Percentiles rank a stretch among this genome's conserved stretches.
Evolutionary conservation across 2,329 filamentous ascomycete genomes (phyloP).

Genomic region (Talaromyces sp.): DNA sequence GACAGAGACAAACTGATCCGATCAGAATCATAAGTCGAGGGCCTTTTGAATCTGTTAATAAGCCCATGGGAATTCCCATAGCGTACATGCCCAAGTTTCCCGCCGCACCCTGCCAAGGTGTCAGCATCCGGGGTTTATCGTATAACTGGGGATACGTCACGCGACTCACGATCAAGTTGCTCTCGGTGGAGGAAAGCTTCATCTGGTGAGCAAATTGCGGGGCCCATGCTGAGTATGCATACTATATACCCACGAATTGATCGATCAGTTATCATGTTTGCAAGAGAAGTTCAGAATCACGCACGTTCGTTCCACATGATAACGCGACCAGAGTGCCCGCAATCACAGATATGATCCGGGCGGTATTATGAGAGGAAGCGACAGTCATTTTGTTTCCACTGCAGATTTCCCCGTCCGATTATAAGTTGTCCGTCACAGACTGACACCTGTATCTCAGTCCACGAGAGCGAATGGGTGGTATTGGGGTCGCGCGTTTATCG

Average conservation of each 20-base stretch:
- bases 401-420: background rate
- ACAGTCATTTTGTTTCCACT: constrained; percentile 21
- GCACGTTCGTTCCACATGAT: constrained; percentile 89
- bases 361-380: constrained; percentile 39
- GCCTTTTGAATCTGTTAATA: constrained; percentile 81
- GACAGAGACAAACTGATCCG: constrained; percentile 71
- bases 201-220: constrained; percentile 90
- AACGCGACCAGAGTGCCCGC: constrained; percentile 83
- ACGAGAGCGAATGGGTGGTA: background rate
- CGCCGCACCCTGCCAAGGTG: constrained; percentile 52
- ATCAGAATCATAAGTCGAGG: constrained; percentile 76
- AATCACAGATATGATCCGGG: constrained; percentile 78
- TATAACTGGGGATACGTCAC: background rate
- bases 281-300: constrained; percentile 14
- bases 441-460: background rate
- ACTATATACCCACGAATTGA: constrained; percentile 58
- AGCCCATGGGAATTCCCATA: constrained; percentile 82
- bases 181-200: constrained; percentile 86
- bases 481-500: constrained; percentile 11
- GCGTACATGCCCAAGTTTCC: constrained; percentile 84
- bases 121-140: constrained; percentile 27
- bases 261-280: constrained; percentile 14
- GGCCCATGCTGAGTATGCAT: constrained; percentile 97
- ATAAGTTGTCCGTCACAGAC: background rate
- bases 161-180: constrained; percentile 77